Evolutionary conservation across 164 flowering plant genomes (phyloP).

Genomic region (Magnolia changhungtana): DNA sequence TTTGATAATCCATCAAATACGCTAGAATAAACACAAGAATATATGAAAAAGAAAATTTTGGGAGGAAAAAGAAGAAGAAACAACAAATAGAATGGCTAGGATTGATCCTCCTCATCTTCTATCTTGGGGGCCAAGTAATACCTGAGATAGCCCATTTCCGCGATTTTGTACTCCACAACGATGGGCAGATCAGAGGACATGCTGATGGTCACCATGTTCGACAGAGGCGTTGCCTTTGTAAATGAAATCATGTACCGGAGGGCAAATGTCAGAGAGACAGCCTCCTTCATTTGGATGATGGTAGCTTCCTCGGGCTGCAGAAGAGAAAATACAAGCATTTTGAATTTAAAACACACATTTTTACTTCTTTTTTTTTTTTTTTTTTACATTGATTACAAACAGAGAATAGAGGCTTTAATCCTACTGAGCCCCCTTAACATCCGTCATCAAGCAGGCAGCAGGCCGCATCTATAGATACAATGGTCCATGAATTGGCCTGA

Average conservation of each 20-base stretch:
- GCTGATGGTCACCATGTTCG: constrained; percentile 26
- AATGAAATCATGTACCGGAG: constrained; percentile 28
- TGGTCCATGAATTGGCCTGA: too few species aligned
- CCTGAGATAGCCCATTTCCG: constrained; percentile 33
- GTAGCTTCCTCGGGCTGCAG: constrained; percentile 9
- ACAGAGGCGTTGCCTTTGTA: constrained; percentile 30
- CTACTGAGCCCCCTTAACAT: too few species aligned
- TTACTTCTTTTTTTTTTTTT: too few species aligned
- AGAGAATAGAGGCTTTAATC: too few species aligned
- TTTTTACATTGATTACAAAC: too few species aligned
- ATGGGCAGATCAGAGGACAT: constrained; percentile 27
- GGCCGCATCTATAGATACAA: too few species aligned
- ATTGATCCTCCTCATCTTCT: constrained; percentile 24
- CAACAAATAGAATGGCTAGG: not conserved
- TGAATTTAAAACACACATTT: too few species aligned
- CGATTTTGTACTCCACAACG: constrained; percentile 29
- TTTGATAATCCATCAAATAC: not conserved
- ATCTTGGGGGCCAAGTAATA: constrained; percentile 32
- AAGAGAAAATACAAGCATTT: not conserved
- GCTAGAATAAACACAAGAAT: not conserved
- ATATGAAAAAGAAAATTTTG: not conserved
- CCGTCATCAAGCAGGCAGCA: too few species aligned
- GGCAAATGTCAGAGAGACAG: constrained; percentile 27
- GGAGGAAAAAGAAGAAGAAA: not conserved
- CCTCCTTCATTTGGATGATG: constrained; percentile 25